Percentiles rank a stretch among this genome's conserved stretches.
Evolutionary conservation across 108 stramenopile species (phyloP).

Genomic region (Cylindrotheca fusiformis): DNA sequence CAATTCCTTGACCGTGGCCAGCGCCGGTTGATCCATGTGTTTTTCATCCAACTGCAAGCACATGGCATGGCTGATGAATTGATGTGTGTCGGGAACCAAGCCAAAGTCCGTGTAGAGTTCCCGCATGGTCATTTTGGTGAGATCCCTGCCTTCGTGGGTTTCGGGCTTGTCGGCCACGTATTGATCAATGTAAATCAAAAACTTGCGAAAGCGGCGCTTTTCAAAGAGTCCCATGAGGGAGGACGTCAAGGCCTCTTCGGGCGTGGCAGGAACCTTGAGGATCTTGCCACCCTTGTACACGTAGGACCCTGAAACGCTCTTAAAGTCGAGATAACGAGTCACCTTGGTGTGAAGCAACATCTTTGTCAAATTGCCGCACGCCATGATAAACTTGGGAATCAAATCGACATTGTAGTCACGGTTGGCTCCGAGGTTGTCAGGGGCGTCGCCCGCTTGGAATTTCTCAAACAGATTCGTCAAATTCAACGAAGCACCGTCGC

Average conservation of each 20-base stretch:
- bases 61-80: slow-evolving; percentile 99
- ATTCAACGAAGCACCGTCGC: slow-evolving; percentile 96
- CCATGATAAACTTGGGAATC: slow-evolving; percentile 99
- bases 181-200: slow-evolving; percentile 88
- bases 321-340: slow-evolving; percentile 97
- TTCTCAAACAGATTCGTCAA: slow-evolving; percentile 95
- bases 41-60: slow-evolving; percentile 91
- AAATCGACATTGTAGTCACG: slow-evolving; percentile 99
- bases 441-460: slow-evolving; percentile 86
- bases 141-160: slow-evolving; percentile 85
- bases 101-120: slow-evolving; percentile 94
- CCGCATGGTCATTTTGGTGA: slow-evolving; percentile 91
- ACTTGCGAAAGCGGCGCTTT: slow-evolving; percentile 97
- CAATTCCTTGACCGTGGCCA: slow-evolving; percentile 84
- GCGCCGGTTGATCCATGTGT: slow-evolving; percentile 92
- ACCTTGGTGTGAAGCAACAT: slow-evolving; percentile 98
- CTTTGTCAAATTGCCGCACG: slow-evolving; percentile 97
- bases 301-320: slow-evolving; percentile 93
- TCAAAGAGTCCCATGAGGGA: slow-evolving; percentile 97
- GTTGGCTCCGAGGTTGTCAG: slow-evolving; percentile 80
- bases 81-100: slow-evolving; percentile 90
- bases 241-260: slow-evolving; percentile 85
- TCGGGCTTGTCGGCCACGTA: slow-evolving; percentile 80
- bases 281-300: slow-evolving; percentile 95
- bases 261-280: slow-evolving; percentile 92